Conservation (phyloP, 441 rosid species). For the Gossypium trilobum region DNA sequence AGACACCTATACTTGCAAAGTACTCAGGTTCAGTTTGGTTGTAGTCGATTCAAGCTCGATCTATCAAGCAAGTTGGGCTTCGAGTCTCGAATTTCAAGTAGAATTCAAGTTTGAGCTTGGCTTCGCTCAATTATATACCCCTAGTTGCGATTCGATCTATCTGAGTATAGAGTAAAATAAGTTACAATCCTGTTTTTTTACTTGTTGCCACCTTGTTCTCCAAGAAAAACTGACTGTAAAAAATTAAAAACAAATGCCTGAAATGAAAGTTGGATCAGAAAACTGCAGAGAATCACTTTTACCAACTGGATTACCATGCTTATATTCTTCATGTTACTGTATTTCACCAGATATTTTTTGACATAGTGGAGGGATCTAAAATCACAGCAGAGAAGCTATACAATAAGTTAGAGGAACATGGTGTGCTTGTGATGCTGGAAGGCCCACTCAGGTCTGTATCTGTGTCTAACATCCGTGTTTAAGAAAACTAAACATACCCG, state of each 20-base stretch:
- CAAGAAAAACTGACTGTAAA: neutral
- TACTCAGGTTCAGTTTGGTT: neutral
- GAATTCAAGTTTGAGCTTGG: neutral
- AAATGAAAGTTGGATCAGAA: neutral
- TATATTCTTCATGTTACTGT: neutral
- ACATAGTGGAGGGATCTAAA: constrained; percentile 41
- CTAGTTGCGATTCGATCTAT: neutral
- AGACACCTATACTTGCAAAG: too few species aligned
- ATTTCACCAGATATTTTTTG: constrained; percentile 45
- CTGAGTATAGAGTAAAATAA: neutral
- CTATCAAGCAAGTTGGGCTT: neutral
- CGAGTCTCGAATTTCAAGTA: neutral
- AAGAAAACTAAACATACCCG: neutral
- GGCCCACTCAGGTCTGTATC: constrained; percentile 43
- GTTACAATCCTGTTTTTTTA: neutral
- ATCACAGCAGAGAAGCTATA: constrained; percentile 42
- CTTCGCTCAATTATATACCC: too few species aligned
- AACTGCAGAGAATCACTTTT: neutral
- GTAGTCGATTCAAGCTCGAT: neutral
- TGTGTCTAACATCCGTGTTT: too few species aligned
- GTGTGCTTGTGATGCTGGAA: constrained; percentile 53
- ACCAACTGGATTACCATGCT: neutral
- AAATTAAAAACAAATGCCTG: neutral
- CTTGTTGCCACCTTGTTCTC: neutral
- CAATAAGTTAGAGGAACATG: constrained; percentile 59